These are phyloP conservation scores for Samsoniella hepiali DNA, from an alignment of 2,329 filamentous ascomycete species.

Conservation along the genomic window DNA sequence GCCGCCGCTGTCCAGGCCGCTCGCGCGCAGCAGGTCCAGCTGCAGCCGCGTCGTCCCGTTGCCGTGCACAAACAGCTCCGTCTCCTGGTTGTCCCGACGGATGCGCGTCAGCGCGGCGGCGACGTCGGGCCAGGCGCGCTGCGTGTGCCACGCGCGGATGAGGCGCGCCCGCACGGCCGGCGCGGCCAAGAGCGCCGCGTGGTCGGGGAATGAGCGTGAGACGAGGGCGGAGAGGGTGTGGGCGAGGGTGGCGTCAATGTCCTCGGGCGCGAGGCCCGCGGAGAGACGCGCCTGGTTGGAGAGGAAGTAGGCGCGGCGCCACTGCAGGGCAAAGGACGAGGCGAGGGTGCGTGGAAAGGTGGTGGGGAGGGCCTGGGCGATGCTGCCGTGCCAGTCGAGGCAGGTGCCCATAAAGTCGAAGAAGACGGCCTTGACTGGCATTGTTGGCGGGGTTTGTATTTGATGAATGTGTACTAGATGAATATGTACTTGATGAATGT, in stretches of 20 bases:
- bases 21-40: slow-evolving; percentile 47
- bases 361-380: slow-evolving; percentile 34
- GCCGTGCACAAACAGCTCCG: slow-evolving; percentile 48
- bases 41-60: slow-evolving; percentile 55
- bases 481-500: not conserved
- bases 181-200: slow-evolving; percentile 5
- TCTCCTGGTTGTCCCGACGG: slow-evolving; percentile 29
- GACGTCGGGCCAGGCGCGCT: slow-evolving; percentile 52
- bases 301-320: slow-evolving; percentile 49
- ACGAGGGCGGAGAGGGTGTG: slow-evolving; percentile 39
- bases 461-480: not conserved
- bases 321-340: slow-evolving; percentile 45
- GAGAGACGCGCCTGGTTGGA: slow-evolving; percentile 39
- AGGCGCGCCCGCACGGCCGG: slow-evolving; percentile 23
- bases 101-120: slow-evolving; percentile 38
- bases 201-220: slow-evolving; percentile 21
- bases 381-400: slow-evolving; percentile 49
- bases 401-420: slow-evolving; percentile 60
- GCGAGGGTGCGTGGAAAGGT: slow-evolving; percentile 30
- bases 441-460: not conserved
- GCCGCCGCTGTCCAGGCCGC: slow-evolving; percentile 32
- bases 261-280: slow-evolving; percentile 37
- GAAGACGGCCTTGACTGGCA: slow-evolving; percentile 44
- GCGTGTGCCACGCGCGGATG: slow-evolving; percentile 45
- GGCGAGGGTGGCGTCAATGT: slow-evolving; percentile 50